phyloP scores from a whole-genome alignment of 257 asterid species.

The Jasminum sambac region DNA sequence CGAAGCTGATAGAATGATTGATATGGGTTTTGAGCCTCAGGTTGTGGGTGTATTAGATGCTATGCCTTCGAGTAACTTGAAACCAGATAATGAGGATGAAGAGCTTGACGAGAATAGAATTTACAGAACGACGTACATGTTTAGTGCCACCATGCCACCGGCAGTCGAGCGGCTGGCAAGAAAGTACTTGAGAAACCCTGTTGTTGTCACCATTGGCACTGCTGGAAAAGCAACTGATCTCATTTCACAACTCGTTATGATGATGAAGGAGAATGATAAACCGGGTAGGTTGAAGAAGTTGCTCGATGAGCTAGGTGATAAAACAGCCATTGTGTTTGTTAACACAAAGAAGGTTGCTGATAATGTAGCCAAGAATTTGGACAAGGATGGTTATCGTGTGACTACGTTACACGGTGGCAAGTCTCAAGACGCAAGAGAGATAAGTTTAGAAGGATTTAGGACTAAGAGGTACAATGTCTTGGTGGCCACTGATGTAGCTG shows the following conservation, averaged over 20 bases:
- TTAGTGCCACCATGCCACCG: background rate
- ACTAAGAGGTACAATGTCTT: background rate
- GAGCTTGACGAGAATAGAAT: background rate
- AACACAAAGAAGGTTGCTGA: background rate
- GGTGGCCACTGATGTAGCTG: background rate
- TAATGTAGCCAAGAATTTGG: background rate
- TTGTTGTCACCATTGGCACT: constrained; percentile 1
- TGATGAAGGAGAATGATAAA: constrained; percentile 1
- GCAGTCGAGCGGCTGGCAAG: background rate
- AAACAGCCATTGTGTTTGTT: background rate
- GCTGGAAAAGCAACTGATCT: background rate
- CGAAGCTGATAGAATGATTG: background rate
- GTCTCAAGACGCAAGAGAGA: background rate
- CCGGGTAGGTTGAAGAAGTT: background rate
- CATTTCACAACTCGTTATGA: background rate
- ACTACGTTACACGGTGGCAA: background rate
- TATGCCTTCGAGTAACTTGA: background rate
- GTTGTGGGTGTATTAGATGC: background rate
- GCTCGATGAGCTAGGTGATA: background rate
- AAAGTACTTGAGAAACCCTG: background rate
- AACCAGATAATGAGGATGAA: background rate
- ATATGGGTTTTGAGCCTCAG: constrained; percentile 1
- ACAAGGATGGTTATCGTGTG: background rate
- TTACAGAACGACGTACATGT: background rate
- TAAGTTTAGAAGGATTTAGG: background rate